These are phyloP conservation scores for Penicillium manginii DNA, from an alignment of 495 filamentous ascomycete species.

Conservation along the genomic window DNA sequence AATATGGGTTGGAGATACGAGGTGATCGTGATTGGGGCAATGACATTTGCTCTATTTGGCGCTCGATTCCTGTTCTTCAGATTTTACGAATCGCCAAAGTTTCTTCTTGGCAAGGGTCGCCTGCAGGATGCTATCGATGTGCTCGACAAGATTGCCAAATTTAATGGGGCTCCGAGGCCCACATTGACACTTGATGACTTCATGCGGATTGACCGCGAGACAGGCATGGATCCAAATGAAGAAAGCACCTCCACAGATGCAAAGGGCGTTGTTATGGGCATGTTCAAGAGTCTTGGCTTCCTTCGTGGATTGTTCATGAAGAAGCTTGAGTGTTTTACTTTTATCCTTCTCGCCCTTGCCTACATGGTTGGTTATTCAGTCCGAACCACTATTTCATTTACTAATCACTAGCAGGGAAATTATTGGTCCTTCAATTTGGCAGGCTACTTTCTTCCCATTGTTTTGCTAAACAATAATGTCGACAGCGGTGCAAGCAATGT, in stretches of 20 bases:
- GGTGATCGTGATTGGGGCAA: constrained; percentile 61
- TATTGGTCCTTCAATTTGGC: constrained; percentile 27
- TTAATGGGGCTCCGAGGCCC: constrained; percentile 25
- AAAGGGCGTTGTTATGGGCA: neutral
- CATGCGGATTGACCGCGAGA: constrained; percentile 1
- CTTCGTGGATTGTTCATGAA: constrained; percentile 3
- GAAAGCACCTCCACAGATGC: neutral
- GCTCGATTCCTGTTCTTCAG: constrained; percentile 68
- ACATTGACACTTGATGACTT: constrained; percentile 14
- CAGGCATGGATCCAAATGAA: neutral
- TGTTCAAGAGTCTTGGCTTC: constrained; percentile 10
- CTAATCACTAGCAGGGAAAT: constrained; percentile 11
- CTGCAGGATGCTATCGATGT: constrained; percentile 42
- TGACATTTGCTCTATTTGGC: constrained; percentile 64
- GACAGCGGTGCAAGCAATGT: constrained; percentile 20
- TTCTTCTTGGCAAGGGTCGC: constrained; percentile 46
- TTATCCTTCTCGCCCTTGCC: constrained; percentile 12
- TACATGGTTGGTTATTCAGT: constrained; percentile 14
- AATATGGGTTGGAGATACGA: constrained; percentile 79
- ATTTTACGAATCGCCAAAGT: constrained; percentile 73
- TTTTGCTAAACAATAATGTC: constrained; percentile 42
- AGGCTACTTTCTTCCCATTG: constrained; percentile 43
- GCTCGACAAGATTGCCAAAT: constrained; percentile 38
- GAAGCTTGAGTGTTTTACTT: constrained; percentile 16
- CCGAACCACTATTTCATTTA: neutral